Evolutionary conservation across 2,329 filamentous ascomycete genomes (phyloP).

Genomic region (Xylariaceae sp.): DNA sequence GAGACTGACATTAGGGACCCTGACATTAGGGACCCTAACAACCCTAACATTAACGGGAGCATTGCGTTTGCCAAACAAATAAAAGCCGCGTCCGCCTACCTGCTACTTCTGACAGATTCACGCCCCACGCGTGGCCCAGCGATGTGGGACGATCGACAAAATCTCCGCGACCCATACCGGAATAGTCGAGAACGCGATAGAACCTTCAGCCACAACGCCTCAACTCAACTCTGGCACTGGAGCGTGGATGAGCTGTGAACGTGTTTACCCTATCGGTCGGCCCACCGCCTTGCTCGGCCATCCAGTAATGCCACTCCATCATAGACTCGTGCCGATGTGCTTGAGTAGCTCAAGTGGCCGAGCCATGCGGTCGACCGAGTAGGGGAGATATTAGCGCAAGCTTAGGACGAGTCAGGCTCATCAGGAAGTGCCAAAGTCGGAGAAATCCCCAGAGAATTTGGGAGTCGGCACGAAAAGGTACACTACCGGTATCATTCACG

Average conservation of each 20-base stretch:
- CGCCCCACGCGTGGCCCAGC: slow-evolving; percentile 14
- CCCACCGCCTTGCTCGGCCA: no score
- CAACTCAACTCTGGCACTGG: slow-evolving; percentile 4
- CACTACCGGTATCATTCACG: no score
- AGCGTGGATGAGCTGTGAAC: neutral
- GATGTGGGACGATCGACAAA: slow-evolving; percentile 23
- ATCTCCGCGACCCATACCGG: slow-evolving; percentile 14
- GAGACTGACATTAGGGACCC: no score
- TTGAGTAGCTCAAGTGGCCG: neutral
- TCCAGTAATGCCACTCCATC: no score
- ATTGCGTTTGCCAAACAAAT: neutral
- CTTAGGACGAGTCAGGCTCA: neutral
- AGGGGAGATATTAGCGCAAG: neutral
- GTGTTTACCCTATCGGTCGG: neutral
- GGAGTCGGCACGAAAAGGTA: no score
- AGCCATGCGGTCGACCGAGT: no score
- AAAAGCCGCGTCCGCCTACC: neutral
- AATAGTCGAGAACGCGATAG: slow-evolving; percentile 19
- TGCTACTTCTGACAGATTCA: slow-evolving; percentile 6
- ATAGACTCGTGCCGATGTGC: no score
- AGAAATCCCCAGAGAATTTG: no score
- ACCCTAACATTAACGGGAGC: no score
- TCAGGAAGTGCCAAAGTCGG: no score
- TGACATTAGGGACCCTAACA: no score
- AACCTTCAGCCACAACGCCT: slow-evolving; percentile 14